Base-by-base conservation (phyloP, 1,284 basidiomycete species). In the Cerrena zonata region DNA sequence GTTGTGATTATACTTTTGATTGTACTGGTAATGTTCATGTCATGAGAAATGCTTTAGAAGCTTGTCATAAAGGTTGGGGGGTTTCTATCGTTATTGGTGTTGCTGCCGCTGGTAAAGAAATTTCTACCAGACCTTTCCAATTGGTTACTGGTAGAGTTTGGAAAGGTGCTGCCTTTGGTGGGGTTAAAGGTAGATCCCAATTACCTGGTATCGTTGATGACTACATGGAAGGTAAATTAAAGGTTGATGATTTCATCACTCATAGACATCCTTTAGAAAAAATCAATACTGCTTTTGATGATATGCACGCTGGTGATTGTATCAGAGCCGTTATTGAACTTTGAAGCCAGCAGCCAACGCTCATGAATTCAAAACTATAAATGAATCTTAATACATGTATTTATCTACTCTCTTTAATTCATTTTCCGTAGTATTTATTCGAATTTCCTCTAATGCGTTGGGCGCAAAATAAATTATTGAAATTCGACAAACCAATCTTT, bases 11-110 rank as follows among this genome's bases (percentile, higher is more conserved):
- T 69, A 99, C 96, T 4, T 99, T 94, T 64, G 96, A 99, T 68
- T 89, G 86, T 61, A 99, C 95, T 7, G 95, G 95, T 37, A 97
- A 96, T 65, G 84, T 94, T 12, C 72, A 91, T 38, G 95, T 98
- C 53, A 99, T 99, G 95, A 85, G 95, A 56, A 76, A 85, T 48
- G 96, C 95, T 27, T 81, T 99, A 47, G 95, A 99, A 73, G 88
- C 91, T 19, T 98, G 94, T 70, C 96, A 99, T 74, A 98, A 99
- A 69, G 94, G 94, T n/a, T 97, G 94, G 94, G 95, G 96, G 64
- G 87, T 97, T 38, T 92, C 86, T 56, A 98, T 92, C 48, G 71
- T 98, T 58, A 97, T 98, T 56, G 96, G 91, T 58, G 92, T 95
- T 38, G 92, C 92, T 4, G 89, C 92, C 36, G 91, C 96, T n/a